phyloP scores from a whole-genome alignment of 805 yeast genomes.

The Candida methanosorbosa region DNA sequence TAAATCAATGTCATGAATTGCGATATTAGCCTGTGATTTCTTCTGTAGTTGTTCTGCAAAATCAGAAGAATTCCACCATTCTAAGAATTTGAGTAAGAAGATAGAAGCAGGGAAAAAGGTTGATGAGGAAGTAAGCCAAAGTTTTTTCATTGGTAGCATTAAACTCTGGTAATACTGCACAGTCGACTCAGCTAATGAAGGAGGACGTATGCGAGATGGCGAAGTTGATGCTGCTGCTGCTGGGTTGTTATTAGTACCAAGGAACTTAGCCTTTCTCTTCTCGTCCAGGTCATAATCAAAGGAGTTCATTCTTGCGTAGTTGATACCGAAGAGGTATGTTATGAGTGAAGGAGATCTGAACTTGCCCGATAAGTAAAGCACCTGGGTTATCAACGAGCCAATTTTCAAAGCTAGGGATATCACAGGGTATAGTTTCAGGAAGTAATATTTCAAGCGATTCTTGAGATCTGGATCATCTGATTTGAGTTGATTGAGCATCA shows the following conservation, averaged over 20 bases:
- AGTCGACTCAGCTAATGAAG: constrained; percentile 28
- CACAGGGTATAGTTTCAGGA: constrained; percentile 56
- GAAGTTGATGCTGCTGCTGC: constrained; percentile 12
- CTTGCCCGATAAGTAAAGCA: constrained; percentile 59
- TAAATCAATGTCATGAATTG: constrained; percentile 32
- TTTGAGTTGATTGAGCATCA: constrained; percentile 38
- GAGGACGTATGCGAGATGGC: constrained; percentile 30
- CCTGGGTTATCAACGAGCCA: constrained; percentile 45
- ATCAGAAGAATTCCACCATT: constrained; percentile 87
- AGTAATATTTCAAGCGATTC: constrained; percentile 25
- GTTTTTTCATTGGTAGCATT: constrained; percentile 16
- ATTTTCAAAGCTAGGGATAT: constrained; percentile 37
- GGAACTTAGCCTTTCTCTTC: constrained; percentile 6
- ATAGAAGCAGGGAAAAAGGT: constrained; percentile 73
- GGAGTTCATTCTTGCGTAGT: constrained; percentile 53
- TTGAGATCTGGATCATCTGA: constrained; percentile 17
- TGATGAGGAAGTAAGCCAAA: constrained; percentile 18
- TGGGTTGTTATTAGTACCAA: constrained; percentile 3
- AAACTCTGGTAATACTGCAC: constrained; percentile 7
- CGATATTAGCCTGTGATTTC: constrained; percentile 30
- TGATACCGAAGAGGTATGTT: constrained; percentile 52
- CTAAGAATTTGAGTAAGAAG: constrained; percentile 73
- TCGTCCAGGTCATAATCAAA: constrained; percentile 38
- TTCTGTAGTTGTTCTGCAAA: constrained; percentile 49
- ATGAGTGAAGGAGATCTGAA: constrained; percentile 55